Evolutionary conservation across 352 stramenopile genomes (phyloP).

Genomic region (Globisporangium acanthophoron): DNA sequence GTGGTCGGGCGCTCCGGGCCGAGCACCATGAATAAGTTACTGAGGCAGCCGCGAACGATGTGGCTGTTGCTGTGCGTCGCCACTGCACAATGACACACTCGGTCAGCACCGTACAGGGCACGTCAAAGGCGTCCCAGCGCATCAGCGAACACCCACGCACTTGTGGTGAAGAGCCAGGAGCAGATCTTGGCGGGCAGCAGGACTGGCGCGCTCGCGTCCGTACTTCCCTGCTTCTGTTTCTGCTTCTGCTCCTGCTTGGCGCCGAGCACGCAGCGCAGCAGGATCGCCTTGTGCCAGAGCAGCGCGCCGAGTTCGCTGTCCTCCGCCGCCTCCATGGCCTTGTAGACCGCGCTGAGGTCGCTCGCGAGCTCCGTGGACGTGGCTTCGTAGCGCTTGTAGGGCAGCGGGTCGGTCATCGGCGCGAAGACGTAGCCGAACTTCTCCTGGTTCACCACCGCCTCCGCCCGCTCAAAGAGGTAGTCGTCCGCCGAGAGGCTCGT

Average conservation of each 20-base stretch:
- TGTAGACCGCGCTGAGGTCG: conserved; percentile 55
- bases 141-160: conserved; percentile 22
- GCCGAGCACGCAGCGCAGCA: conserved; percentile 44
- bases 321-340: conserved; percentile 49
- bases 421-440: conserved; percentile 83
- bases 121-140: not conserved
- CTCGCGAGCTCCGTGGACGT: conserved; percentile 45
- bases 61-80: conserved; percentile 61
- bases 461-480: conserved; percentile 40
- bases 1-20: conserved; percentile 1
- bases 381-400: conserved; percentile 51
- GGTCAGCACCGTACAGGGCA: not conserved
- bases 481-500: conserved; percentile 59
- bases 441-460: conserved; percentile 35
- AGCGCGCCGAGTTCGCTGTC: conserved; percentile 45
- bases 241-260: conserved; percentile 10
- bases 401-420: conserved; percentile 61
- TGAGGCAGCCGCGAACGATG: conserved; percentile 64
- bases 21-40: conserved; percentile 58
- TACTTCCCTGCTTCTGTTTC: not conserved
- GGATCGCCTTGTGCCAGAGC: conserved; percentile 70
- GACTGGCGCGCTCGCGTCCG: not conserved
- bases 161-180: conserved; percentile 76
- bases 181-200: conserved; percentile 50
- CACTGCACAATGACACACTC: conserved; percentile 31